Evolutionary conservation across 306 rosid genomes (phyloP).

Genomic region (Vigna unguiculata): DNA sequence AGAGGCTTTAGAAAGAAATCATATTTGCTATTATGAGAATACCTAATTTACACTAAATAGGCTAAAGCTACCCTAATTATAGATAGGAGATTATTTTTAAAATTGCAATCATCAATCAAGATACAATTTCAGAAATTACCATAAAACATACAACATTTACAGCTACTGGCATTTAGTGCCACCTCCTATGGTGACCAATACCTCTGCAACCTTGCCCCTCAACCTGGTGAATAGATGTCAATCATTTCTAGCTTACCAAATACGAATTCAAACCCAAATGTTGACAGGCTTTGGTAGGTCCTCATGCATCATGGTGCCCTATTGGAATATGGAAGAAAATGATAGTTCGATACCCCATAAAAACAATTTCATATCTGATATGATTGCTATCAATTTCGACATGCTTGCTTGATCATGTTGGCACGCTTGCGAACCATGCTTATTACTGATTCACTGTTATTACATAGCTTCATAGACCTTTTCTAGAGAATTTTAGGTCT

Average conservation of each 20-base stretch:
- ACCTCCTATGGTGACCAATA: too few relatives aligned
- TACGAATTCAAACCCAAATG: neutral
- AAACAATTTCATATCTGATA: neutral
- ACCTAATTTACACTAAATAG: neutral
- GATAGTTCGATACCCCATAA: neutral
- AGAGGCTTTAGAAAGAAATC: neutral
- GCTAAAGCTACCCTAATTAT: neutral
- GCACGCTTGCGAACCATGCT: neutral
- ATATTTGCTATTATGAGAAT: neutral
- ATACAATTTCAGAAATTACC: neutral
- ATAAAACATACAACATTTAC: neutral
- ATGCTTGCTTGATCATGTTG: neutral
- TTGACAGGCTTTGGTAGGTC: slow-evolving; percentile 11
- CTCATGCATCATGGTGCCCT: neutral
- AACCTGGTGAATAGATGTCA: neutral
- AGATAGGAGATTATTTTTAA: neutral
- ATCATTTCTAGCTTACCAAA: neutral
- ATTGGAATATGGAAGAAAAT: neutral
- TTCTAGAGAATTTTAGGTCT: neutral
- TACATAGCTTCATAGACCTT: neutral
- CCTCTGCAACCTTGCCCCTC: neutral
- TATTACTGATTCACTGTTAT: neutral
- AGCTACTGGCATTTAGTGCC: too few relatives aligned
- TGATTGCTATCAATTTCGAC: slow-evolving; percentile 32
- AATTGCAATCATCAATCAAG: neutral